Conservation (phyloP, 2,329 filamentous ascomycete species). For the Cladobotryum protrusum region DNA sequence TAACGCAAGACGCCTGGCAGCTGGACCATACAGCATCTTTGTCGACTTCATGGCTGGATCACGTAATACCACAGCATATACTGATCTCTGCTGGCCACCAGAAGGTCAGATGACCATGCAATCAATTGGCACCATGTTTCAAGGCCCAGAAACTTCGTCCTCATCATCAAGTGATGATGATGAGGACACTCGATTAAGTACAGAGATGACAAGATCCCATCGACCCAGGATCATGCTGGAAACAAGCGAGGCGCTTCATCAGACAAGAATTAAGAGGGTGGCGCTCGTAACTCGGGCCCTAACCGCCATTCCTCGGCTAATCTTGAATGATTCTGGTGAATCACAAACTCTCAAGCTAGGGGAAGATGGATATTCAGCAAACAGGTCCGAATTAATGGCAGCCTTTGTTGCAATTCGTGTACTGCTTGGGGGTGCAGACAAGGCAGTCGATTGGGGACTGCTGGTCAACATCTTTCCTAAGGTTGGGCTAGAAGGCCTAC, state of each 20-base stretch:
- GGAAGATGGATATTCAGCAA: constrained; percentile 13
- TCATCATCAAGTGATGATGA: constrained; percentile 16
- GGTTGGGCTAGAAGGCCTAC: constrained; percentile 44
- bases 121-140: not conserved
- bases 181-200: not conserved
- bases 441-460: constrained; percentile 55
- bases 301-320: constrained; percentile 18
- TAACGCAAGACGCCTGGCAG: constrained; percentile 15
- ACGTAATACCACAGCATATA: not conserved
- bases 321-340: not conserved
- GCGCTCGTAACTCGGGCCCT: constrained; percentile 23
- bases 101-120: constrained; percentile 20
- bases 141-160: not conserved
- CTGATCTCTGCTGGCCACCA: constrained; percentile 18
- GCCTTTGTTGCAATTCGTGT: constrained; percentile 53
- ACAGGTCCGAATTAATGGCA: constrained; percentile 38
- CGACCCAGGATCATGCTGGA: not conserved
- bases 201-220: not conserved
- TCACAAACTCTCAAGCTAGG: not conserved
- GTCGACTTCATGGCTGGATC: constrained; percentile 20
- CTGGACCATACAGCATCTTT: constrained; percentile 29
- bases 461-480: constrained; percentile 50
- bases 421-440: constrained; percentile 54
- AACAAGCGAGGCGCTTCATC: not conserved
- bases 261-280: constrained; percentile 22